These are phyloP conservation scores for Aspergillus phoenicis DNA, from an alignment of 2,329 filamentous ascomycete species.

Conservation along the genomic window DNA sequence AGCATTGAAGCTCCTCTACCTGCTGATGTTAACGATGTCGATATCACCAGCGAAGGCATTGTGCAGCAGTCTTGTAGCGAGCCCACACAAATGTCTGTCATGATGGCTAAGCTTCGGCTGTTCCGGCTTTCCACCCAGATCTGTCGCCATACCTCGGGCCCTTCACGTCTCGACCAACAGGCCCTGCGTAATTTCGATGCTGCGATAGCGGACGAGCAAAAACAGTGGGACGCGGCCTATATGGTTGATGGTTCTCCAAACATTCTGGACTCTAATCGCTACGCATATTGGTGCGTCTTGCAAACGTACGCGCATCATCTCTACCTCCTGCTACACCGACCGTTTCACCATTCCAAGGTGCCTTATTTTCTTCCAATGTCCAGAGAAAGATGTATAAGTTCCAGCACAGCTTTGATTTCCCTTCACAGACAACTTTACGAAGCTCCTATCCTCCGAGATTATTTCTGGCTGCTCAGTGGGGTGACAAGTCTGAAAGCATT, in stretches of 20 bases:
- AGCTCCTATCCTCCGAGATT: too few relatives aligned
- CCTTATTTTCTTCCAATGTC: conserved; percentile 12
- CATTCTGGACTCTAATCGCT: conserved; percentile 23
- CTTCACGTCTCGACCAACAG: conserved; percentile 10
- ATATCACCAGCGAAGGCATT: conserved; percentile 19
- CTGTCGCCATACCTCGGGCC: conserved; percentile 24
- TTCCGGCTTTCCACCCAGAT: conserved; percentile 32
- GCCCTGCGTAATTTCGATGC: conserved; percentile 16
- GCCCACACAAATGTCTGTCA: conserved; percentile 38
- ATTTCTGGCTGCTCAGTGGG: too few relatives aligned
- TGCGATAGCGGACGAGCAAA: conserved; percentile 21
- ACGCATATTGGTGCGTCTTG: conserved; percentile 33
- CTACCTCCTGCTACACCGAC: conserved; percentile 32
- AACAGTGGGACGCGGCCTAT: conserved; percentile 22
- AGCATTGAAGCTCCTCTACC: conserved; percentile 24
- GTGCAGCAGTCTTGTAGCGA: conserved; percentile 12
- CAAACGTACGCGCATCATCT: conserved; percentile 36
- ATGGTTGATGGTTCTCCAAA: conserved; percentile 20
- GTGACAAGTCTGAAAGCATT: too few relatives aligned
- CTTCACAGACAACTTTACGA: conserved; percentile 10
- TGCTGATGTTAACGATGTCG: conserved; percentile 29
- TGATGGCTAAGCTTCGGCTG: conserved; percentile 32
- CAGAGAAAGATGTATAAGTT: conserved; percentile 24
- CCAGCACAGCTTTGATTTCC: conserved; percentile 23
- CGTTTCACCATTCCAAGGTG: conserved; percentile 15